Percentiles rank a stretch among this genome's conserved stretches.
Conservation (phyloP, 2,329 filamentous ascomycete genomes). For the Byssochlamys sp. region DNA sequence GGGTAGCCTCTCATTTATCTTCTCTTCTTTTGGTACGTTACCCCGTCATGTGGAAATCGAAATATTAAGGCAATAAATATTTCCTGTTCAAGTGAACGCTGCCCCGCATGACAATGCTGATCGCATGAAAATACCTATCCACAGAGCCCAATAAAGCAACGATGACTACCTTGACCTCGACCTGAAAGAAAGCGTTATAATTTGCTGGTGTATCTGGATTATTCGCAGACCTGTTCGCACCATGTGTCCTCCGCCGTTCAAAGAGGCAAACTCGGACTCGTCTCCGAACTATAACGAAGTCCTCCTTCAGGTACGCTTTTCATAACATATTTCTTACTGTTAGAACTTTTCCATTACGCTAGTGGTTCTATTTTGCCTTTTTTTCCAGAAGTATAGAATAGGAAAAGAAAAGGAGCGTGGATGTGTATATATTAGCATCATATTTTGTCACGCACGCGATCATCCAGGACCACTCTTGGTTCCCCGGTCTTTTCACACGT, state of each 20-base stretch:
- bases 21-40: not conserved
- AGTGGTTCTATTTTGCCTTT: too few species aligned
- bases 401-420: not conserved
- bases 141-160: not conserved
- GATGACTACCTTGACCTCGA: not conserved
- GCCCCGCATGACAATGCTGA: not conserved
- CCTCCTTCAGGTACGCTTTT: conserved; percentile 13
- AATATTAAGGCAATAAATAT: not conserved
- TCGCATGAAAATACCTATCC: not conserved
- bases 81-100: not conserved
- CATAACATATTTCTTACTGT: not conserved
- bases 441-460: not conserved
- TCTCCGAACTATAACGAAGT: conserved; percentile 12
- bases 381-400: not conserved
- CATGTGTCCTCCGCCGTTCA: not conserved
- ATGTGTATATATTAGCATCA: not conserved
- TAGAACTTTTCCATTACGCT: too few species aligned
- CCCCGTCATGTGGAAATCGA: not conserved
- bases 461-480: not conserved
- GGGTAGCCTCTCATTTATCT: not conserved
- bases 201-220: not conserved
- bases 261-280: not conserved
- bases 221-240: not conserved
- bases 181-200: not conserved
- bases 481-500: not conserved